A percentile compares a stretch with the other conserved stretches of the same genome.
Conservation (phyloP, 345 rosid species). For the Eucalyptus decipiens region DNA sequence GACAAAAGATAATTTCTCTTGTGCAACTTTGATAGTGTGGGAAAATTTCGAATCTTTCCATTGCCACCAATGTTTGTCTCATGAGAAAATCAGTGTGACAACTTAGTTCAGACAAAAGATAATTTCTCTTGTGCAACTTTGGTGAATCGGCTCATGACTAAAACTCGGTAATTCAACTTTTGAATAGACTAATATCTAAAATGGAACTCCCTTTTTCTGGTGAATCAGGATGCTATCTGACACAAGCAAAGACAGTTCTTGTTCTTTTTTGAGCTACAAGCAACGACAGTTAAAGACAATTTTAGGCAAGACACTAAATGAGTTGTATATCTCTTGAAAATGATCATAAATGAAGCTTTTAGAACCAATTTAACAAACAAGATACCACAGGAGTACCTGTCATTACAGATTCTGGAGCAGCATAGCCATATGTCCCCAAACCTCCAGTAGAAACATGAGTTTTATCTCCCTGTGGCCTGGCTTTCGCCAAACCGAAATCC, state of each 20-base stretch:
- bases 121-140: neutral
- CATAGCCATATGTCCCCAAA: conserved; percentile 79
- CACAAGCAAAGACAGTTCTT: neutral
- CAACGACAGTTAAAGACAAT: neutral
- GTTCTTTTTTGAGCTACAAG: neutral
- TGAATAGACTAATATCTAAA: neutral
- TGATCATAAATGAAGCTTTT: neutral
- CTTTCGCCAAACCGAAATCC: conserved; percentile 75
- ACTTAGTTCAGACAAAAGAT: neutral
- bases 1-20: neutral
- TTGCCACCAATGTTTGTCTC: neutral
- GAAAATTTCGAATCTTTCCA: accelerated
- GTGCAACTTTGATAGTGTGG: neutral
- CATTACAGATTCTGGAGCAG: conserved; percentile 75
- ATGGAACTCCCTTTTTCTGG: neutral
- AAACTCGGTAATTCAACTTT: neutral
- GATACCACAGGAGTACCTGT: conserved; percentile 22
- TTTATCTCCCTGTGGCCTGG: conserved; percentile 75
- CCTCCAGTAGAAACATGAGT: conserved; percentile 79
- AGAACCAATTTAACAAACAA: neutral
- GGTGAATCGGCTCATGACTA: neutral
- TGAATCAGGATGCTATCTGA: neutral
- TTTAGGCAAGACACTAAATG: neutral
- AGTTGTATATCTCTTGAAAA: neutral
- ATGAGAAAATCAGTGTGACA: neutral